Evolutionary conservation across 371 early-diverging fungal genomes (phyloP), one percentile per base, ranked within the genome.

Genomic region (Chytridium lagenaria): DNA sequence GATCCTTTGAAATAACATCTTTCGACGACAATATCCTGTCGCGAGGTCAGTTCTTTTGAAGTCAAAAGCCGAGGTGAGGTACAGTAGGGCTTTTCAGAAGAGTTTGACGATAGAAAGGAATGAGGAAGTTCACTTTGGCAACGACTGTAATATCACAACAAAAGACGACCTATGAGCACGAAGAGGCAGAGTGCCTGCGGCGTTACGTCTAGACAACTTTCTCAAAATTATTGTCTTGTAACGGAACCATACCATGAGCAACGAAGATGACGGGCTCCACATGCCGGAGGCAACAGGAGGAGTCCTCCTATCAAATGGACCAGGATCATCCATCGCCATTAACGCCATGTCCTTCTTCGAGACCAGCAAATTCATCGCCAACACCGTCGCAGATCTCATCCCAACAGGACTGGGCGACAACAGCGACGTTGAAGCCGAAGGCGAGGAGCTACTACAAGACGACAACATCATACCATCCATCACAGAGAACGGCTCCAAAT

Each of bases 181-280:
- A n/a, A n/a, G 44, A 44, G 44, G 44, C 44, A 19, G 44, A 44
- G 19, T 44, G 44, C 44, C 19, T 44, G 44, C 19, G n/a, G n/a
- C n/a, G n/a, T n/a, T n/a, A n/a, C n/a, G n/a, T n/a, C n/a, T n/a
- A n/a, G n/a, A n/a, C n/a, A n/a, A n/a, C n/a, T n/a, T n/a, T n/a
- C n/a, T n/a, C n/a, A 52, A 52, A 52, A 52, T 26, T 12, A 22
- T n/a, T 10, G 55, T n/a, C 55, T 12, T 15, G 12, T 15, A 12
- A 26, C 5, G n/a, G 55, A 44, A 19, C 44, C 44, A 12, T 44
- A 44, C 44, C 44, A 19, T 12, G 44, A 44, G 7, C 12, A 19
- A 44, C 44, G 44, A 44, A 7, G 55, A 52, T 23, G 55, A 52
- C 26, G 55, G 55, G 5, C 55, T 52, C n/a, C 55, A 52, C 26